Evolutionary conservation across 352 stramenopile species (phyloP).

Genomic region (Phytophthora idaei): DNA sequence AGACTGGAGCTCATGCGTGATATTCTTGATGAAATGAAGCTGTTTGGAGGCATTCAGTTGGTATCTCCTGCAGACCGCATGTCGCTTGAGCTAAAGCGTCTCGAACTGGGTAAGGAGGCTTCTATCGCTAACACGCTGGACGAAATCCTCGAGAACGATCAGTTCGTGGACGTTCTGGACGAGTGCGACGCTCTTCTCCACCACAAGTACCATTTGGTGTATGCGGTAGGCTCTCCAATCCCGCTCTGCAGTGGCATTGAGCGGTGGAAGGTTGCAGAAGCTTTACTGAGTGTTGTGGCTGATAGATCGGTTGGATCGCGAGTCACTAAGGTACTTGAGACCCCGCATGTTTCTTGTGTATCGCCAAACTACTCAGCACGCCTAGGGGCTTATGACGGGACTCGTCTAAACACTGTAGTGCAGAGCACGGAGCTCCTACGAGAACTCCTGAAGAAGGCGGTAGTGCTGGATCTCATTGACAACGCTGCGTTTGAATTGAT

Average conservation of each 20-base stretch:
- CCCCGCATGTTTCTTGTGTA: slow-evolving; percentile 40
- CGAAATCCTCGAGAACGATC: slow-evolving; percentile 49
- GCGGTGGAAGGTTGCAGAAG: slow-evolving; percentile 66
- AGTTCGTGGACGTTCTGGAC: slow-evolving; percentile 86
- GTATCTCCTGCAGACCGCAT: slow-evolving; percentile 88
- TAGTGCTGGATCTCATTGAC: slow-evolving; percentile 69
- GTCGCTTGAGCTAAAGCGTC: slow-evolving; percentile 87
- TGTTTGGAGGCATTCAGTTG: slow-evolving; percentile 58
- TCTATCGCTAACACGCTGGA: slow-evolving; percentile 28
- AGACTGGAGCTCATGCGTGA: slow-evolving; percentile 44
- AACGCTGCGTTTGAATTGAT: slow-evolving; percentile 63
- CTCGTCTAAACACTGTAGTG: slow-evolving; percentile 41
- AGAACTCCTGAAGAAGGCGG: slow-evolving; percentile 37
- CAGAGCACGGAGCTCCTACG: slow-evolving; percentile 23
- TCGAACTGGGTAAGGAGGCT: slow-evolving; percentile 15
- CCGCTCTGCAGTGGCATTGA: slow-evolving; percentile 52
- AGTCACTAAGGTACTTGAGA: slow-evolving; percentile 45
- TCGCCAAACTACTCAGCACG: slow-evolving; percentile 44
- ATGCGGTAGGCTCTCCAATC: slow-evolving; percentile 66
- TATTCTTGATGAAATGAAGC: slow-evolving; percentile 41
- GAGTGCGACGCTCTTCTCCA: slow-evolving; percentile 89
- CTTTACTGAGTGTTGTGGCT: slow-evolving; percentile 38
- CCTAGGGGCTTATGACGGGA: slow-evolving; percentile 48
- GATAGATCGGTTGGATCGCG: slow-evolving; percentile 12
- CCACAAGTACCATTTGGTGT: slow-evolving; percentile 90